Base-by-base conservation (phyloP, 305 asterid species). In the Rubia peregrina region DNA sequence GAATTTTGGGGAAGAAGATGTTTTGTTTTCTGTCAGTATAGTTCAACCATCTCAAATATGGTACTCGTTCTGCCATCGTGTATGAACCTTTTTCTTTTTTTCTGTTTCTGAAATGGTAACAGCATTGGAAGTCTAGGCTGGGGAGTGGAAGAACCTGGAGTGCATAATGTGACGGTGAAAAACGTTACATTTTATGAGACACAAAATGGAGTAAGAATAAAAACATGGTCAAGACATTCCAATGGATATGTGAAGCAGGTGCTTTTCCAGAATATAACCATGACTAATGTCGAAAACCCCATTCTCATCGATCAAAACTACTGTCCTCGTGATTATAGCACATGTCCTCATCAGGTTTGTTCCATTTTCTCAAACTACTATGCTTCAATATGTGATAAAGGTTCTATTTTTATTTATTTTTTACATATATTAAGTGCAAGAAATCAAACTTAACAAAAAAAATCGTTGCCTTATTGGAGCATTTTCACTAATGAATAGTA, bases 281-380 rank as follows among this genome's bases (percentile, higher is more conserved):
- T 73, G 71, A 14, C 22, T 2, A 72, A 77, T 21, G 80, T 49
- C 14, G 26, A 19, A 42, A 51, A 51, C 9, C 77, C 80, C 0
- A 77, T 73, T 8, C 11, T 77, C 4, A 77, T 72, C 36, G 77
- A 72, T 30, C 80, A 72, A 49, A 61, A 72, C 30, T 77, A 77
- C 33, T 76, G 79, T 24, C 72, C 72, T 17, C 4, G 17, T 55
- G 3, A 55, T 55, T 3, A 6, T 14, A 51, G 57, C n/a, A 13
- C 10, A 17, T 55, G 61, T 6, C 61, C 61, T 21, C 22, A 17
- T 5, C 4, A 55, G 61, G 61, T 48, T 48, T 53, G 55, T 14
- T 48, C n/a, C 14, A 48, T 10, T 48, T 48, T 3, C 8, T 3
- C 11, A 0, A 5, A 30, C 33, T 30, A 1, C n/a, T 14, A 48